Evolutionary conservation across 345 rosid genomes (phyloP), one percentile per base, ranked within the genome.

Genomic region (Melaleuca alternifolia): DNA sequence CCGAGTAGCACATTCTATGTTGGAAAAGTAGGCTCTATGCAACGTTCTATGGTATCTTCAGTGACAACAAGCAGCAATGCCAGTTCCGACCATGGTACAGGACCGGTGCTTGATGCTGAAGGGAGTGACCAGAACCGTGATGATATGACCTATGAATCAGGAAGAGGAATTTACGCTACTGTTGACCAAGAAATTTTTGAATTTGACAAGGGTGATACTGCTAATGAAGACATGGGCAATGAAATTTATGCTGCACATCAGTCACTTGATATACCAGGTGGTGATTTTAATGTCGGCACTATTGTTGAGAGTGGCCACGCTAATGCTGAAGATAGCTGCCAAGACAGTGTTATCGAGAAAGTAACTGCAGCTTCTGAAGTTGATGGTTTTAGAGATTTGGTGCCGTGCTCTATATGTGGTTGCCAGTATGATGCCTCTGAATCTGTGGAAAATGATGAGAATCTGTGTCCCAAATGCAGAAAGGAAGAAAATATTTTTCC

Each of bases 1-100:
- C 99, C 99, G 10, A 94, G 97, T 91, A 93, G 95, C 48, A 93
- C 98, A 87, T 94, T 96, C 83, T 95, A 94, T 90, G 89, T 77
- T 87, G 98, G 99, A 88, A 94, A 94, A 88, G 87, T 91, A 84
- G 91, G 89, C 89, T 90, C 96, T 88, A 90, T 92, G 46, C 92
- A 92, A 65, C 95, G 91, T 61, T 89, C 97, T 89, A 59, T 94
- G 86, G 90, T 92, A 90, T 92, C 99, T 88, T 90, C 96, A 46
- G 91, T 93, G 82, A 92, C 96, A 85, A 93, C 92, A 79, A 93
- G 96, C 88, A 94, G 94, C 88, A 93, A 91, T 89, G 88, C 94
- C 77, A 93, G 92, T 90, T 91, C 95, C 88, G 95, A 94, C 89
- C 98, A 90, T 86, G 94, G 93, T 84, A 85, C 90, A 86, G 89